These are phyloP conservation scores for Chlamydomonas sphaeroides DNA, from an alignment of 139 green algal genomes.

Conservation along the genomic window DNA sequence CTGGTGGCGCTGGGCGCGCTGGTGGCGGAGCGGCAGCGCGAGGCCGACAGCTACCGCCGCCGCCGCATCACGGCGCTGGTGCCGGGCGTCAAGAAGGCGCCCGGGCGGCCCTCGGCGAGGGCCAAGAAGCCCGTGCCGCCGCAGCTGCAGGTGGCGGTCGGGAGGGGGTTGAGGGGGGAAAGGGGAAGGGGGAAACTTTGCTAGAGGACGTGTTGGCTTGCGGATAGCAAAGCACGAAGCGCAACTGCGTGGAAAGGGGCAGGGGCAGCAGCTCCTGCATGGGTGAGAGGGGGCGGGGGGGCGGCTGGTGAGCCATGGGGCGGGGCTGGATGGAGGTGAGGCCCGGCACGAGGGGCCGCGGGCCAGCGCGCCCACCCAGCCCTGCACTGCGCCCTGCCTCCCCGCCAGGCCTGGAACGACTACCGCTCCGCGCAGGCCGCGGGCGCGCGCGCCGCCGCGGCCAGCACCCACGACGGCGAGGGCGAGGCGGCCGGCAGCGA, in stretches of 20 bases:
- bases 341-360: too few relatives aligned
- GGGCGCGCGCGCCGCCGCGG: too few relatives aligned
- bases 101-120: neutral
- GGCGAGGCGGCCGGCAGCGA: too few relatives aligned
- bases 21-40: constrained; percentile 16
- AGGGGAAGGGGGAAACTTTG: neutral
- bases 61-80: constrained; percentile 18
- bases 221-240: too few relatives aligned
- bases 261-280: too few relatives aligned
- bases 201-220: too few relatives aligned
- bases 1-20: neutral
- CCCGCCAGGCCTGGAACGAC: neutral
- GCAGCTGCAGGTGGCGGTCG: constrained; percentile 20
- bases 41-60: constrained; percentile 26
- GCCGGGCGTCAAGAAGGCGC: constrained; percentile 22
- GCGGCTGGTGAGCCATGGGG: too few relatives aligned
- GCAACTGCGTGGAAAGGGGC: too few relatives aligned
- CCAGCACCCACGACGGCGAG: neutral
- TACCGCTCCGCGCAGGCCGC: neutral
- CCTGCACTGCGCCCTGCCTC: too few relatives aligned
- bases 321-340: too few relatives aligned
- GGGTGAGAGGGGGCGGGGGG: too few relatives aligned
- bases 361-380: too few relatives aligned
- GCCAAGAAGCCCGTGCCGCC: constrained; percentile 11
- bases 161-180: neutral